phyloP scores from a whole-genome alignment of 2,329 filamentous ascomycete genomes.

The Anisogramma anomala region DNA sequence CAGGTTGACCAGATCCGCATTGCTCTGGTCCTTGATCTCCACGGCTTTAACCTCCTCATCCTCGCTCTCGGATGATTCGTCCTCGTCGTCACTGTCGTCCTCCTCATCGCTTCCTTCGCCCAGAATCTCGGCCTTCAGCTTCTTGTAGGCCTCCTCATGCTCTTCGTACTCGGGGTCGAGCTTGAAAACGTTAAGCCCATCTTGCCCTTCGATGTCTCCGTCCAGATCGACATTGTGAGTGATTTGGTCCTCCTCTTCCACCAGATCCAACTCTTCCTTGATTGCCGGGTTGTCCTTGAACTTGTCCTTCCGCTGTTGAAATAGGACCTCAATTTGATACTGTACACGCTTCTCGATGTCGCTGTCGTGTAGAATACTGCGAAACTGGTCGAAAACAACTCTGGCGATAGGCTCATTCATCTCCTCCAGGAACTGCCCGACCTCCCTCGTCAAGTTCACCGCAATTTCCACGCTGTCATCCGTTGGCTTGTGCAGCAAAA shows the following conservation, averaged over 20 bases:
- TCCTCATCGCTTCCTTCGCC: conserved; percentile 85
- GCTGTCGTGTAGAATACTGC: conserved; percentile 88
- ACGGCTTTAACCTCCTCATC: conserved; percentile 69
- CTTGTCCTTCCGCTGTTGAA: conserved; percentile 89
- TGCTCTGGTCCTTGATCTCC: conserved; percentile 96
- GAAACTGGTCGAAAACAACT: conserved; percentile 89
- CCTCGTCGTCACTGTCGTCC: conserved; percentile 56
- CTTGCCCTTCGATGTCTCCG: conserved; percentile 73
- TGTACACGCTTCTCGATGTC: conserved; percentile 98
- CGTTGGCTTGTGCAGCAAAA: conserved; percentile 90
- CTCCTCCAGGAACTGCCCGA: conserved; percentile 87
- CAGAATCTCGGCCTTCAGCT: conserved; percentile 80
- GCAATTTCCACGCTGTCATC: conserved; percentile 98
- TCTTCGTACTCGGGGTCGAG: conserved; percentile 82
- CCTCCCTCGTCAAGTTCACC: conserved; percentile 82
- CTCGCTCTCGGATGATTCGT: conserved; percentile 58
- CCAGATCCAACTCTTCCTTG: conserved; percentile 84
- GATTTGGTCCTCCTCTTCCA: conserved; percentile 97
- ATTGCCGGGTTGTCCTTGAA: conserved; percentile 92
- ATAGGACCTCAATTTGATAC: conserved; percentile 97
- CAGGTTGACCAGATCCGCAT: conserved; percentile 87
- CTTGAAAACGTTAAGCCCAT: conserved; percentile 91
- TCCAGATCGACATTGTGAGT: conserved; percentile 78
- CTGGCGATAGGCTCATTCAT: conserved; percentile 84
- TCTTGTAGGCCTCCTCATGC: conserved; percentile 81